These are phyloP conservation scores for Talaromyces amestolkiae DNA, from an alignment of 2,329 filamentous ascomycete genomes.

Conservation along the genomic window DNA sequence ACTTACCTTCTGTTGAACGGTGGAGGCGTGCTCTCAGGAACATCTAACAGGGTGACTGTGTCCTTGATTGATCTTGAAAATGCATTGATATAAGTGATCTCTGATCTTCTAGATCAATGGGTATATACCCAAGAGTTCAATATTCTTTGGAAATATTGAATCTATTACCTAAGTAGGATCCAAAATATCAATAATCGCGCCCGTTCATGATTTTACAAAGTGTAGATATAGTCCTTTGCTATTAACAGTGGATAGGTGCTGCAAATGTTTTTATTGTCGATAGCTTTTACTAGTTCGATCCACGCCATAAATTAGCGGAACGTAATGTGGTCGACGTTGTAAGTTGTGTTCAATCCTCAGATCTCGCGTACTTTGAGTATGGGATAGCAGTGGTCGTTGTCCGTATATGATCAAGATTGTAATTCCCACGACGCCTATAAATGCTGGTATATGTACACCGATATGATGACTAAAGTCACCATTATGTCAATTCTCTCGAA, in stretches of 20 bases:
- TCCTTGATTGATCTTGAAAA: not conserved
- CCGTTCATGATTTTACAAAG: too few relatives aligned
- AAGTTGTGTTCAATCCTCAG: not conserved
- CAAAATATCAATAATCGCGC: too few relatives aligned
- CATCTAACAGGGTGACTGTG: not conserved
- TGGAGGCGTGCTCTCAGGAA: not conserved
- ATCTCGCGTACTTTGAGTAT: not conserved
- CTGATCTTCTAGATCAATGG: not conserved
- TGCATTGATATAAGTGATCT: not conserved
- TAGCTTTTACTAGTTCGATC: not conserved
- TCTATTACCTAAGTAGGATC: too few relatives aligned
- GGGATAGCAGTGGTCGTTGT: not conserved
- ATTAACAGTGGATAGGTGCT: not conserved
- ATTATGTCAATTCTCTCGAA: not conserved
- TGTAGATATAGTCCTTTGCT: too few relatives aligned
- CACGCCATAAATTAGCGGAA: not conserved
- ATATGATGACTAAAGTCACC: not conserved
- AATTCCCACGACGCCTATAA: not conserved
- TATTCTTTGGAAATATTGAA: too few relatives aligned
- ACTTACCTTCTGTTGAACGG: not conserved
- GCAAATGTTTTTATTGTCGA: not conserved
- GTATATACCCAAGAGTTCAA: not conserved
- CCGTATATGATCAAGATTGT: not conserved
- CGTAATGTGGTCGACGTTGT: not conserved
- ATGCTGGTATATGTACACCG: constrained; percentile 1